phyloP scores from a whole-genome alignment of 176 grass and related monocot genomes.

The Bolboschoenus planiculmis region DNA sequence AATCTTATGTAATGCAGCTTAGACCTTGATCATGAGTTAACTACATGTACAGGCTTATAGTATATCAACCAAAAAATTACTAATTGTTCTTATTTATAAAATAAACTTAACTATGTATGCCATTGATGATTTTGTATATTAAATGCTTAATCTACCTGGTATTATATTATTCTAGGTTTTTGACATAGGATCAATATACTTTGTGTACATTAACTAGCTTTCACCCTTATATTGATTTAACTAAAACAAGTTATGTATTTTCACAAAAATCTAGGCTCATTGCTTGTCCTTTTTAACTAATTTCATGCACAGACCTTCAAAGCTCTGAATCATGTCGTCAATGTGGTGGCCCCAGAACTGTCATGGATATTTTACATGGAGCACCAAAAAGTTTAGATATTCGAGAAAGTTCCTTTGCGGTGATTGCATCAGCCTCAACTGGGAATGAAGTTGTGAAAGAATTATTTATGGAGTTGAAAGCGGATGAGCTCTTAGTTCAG shows the following conservation, averaged over 20 bases:
- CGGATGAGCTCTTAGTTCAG: conserved; percentile 64
- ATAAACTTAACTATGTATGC: not conserved
- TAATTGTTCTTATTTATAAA: not conserved
- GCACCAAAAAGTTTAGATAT: conserved; percentile 41
- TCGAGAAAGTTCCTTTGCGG: conserved; percentile 58
- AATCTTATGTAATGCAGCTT: not conserved
- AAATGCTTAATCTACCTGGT: not conserved
- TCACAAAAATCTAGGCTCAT: not conserved
- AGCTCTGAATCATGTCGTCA: conserved; percentile 67
- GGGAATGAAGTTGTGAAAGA: conserved; percentile 95
- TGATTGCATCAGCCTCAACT: conserved; percentile 54
- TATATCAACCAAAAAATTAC: not conserved
- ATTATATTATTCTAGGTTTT: not conserved
- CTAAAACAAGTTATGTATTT: not conserved
- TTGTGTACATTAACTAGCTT: not conserved
- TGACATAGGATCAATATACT: not conserved
- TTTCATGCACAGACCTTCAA: conserved; percentile 47
- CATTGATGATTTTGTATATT: not conserved
- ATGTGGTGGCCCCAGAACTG: conserved; percentile 48
- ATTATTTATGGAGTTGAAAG: conserved; percentile 70
- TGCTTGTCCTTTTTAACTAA: not conserved
- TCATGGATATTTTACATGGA: conserved; percentile 55
- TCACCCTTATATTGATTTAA: not conserved
- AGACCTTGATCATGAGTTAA: not conserved
- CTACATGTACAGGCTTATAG: not conserved